Conservation (phyloP, 2,329 filamentous ascomycete species). For the Ophiostoma ulmi region DNA sequence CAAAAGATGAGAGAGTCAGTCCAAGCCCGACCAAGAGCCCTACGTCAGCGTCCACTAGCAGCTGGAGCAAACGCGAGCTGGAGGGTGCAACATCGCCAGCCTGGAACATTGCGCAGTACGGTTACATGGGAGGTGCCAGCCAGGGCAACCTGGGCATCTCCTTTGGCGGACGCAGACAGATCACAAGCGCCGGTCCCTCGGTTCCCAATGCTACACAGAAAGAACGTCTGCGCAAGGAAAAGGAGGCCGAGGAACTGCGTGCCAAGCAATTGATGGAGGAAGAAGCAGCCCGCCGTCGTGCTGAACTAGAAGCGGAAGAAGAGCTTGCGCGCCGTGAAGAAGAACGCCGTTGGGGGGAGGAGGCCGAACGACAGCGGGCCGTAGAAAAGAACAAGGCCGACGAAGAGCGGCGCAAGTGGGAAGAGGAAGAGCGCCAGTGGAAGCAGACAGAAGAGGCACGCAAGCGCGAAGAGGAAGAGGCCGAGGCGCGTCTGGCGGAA, state of each 20-base stretch:
- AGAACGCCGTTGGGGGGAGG: slow-evolving; percentile 61
- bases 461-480: slow-evolving; percentile 65
- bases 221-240: slow-evolving; percentile 59
- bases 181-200: slow-evolving; percentile 72
- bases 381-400: slow-evolving; percentile 49
- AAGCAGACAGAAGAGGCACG: slow-evolving; percentile 63
- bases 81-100: slow-evolving; percentile 78
- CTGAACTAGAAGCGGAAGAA: slow-evolving; percentile 54
- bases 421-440: slow-evolving; percentile 63
- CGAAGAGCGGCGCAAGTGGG: slow-evolving; percentile 63
- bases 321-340: slow-evolving; percentile 57
- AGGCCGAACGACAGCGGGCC: slow-evolving; percentile 55
- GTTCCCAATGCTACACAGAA: slow-evolving; percentile 83
- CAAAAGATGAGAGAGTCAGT: slow-evolving; percentile 49
- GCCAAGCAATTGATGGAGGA: slow-evolving; percentile 49
- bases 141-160: slow-evolving; percentile 92
- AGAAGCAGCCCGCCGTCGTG: slow-evolving; percentile 44
- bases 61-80: slow-evolving; percentile 83
- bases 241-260: slow-evolving; percentile 55
- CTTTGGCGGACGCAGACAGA: slow-evolving; percentile 87
- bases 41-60: slow-evolving; percentile 62
- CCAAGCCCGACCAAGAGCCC: slow-evolving; percentile 54
- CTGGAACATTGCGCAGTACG: slow-evolving; percentile 98
- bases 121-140: slow-evolving; percentile 95
- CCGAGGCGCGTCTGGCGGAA: slow-evolving; percentile 60